Evolutionary conservation across 176 grass and related monocot species (phyloP).

Genomic region (Rhynchospora tenuis): DNA sequence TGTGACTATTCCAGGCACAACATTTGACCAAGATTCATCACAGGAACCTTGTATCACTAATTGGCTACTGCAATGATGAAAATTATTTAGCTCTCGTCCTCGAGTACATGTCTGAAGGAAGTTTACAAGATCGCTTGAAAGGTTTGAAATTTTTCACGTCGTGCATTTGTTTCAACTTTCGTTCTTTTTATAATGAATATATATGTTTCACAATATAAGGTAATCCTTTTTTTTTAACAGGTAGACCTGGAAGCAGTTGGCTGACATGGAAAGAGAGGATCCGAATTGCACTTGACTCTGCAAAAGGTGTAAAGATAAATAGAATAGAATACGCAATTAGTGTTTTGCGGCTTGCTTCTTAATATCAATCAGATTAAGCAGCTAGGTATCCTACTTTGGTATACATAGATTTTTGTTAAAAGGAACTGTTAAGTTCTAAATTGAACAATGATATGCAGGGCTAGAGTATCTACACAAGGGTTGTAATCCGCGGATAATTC

Average conservation of each 20-base stretch:
- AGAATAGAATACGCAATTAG: too few species aligned
- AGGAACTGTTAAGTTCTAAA: not conserved
- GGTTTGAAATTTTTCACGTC: slow-evolving; percentile 11
- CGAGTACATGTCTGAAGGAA: slow-evolving; percentile 70
- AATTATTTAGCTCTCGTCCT: slow-evolving; percentile 53
- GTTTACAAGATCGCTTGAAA: slow-evolving; percentile 34
- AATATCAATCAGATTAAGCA: not conserved
- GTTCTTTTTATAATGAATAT: not conserved
- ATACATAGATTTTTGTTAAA: not conserved
- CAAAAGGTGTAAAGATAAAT: slow-evolving; percentile 36
- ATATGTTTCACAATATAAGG: not conserved
- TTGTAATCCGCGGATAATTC: slow-evolving; percentile 36
- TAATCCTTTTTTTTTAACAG: slow-evolving; percentile 14
- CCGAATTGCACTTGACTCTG: slow-evolving; percentile 38
- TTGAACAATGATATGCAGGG: slow-evolving; percentile 17
- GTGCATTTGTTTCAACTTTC: not conserved
- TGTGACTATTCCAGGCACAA: slow-evolving; percentile 34
- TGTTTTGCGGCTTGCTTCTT: not conserved
- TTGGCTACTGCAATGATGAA: slow-evolving; percentile 69
- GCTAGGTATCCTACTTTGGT: not conserved
- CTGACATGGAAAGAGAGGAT: slow-evolving; percentile 39
- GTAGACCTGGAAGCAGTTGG: not conserved
- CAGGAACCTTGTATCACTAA: slow-evolving; percentile 46
- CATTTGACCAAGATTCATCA: slow-evolving; percentile 52
- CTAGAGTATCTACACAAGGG: slow-evolving; percentile 52